Evolutionary conservation across 2,329 filamentous ascomycete genomes (phyloP).

Genomic region (Fusarium sp.): DNA sequence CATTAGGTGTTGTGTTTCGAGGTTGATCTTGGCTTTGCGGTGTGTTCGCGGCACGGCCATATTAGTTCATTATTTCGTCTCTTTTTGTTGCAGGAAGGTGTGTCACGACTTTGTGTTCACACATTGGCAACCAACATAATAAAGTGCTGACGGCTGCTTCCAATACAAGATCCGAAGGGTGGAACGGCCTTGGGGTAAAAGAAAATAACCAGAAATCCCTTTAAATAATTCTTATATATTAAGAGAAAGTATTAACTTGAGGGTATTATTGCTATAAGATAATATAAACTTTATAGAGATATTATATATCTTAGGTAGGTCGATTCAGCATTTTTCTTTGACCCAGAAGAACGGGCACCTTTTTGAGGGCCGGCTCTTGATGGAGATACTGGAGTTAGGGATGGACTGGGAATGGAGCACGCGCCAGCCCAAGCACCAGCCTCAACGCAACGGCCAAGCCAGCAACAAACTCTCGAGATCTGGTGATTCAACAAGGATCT

Average conservation of each 20-base stretch:
- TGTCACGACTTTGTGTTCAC: background rate
- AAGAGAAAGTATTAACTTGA: too few relatives aligned
- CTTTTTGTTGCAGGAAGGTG: background rate
- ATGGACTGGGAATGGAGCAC: constrained; percentile 9
- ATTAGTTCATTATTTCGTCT: background rate
- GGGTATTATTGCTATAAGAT: too few relatives aligned
- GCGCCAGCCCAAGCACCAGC: constrained; percentile 11
- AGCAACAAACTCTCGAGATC: constrained; percentile 3
- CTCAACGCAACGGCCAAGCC: constrained; percentile 32
- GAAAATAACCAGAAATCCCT: too few relatives aligned
- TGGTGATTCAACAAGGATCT: constrained; percentile 32
- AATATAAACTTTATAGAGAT: too few relatives aligned
- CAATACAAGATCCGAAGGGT: background rate
- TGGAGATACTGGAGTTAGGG: background rate
- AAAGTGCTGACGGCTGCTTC: constrained; percentile 32
- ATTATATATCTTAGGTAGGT: too few relatives aligned
- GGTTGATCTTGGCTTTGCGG: constrained; percentile 6
- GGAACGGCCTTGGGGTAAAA: too few relatives aligned
- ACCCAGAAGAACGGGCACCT: too few relatives aligned
- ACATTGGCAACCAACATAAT: constrained; percentile 4
- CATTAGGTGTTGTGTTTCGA: background rate
- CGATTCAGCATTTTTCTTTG: too few relatives aligned
- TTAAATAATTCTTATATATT: too few relatives aligned
- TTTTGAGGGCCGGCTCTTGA: background rate
- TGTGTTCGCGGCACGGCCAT: background rate